These are phyloP conservation scores for Microdochium nivale DNA, from an alignment of 2,329 filamentous ascomycete genomes.

Conservation along the genomic window DNA sequence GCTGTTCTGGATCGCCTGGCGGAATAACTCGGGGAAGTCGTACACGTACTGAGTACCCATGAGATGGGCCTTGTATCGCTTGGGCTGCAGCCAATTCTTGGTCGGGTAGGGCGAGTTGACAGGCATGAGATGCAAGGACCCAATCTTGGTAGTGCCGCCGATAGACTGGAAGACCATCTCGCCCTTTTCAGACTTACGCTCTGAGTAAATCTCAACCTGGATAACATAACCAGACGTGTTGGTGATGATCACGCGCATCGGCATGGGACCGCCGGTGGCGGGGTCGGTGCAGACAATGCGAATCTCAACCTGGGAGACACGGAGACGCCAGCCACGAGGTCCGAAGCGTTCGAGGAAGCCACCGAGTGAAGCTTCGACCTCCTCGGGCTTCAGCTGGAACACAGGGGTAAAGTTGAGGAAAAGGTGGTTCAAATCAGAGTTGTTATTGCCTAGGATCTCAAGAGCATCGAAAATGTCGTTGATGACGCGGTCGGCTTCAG, in stretches of 20 bases:
- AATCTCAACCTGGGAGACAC: constrained; percentile 95
- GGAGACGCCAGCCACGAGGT: constrained; percentile 87
- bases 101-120: constrained; percentile 91
- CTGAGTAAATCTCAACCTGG: constrained; percentile 93
- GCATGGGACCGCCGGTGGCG: constrained; percentile 73
- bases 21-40: constrained; percentile 98
- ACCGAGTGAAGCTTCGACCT: constrained; percentile 87
- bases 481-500: constrained; percentile 91
- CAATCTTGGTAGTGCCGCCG: constrained; percentile 88
- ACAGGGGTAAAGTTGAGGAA: constrained; percentile 99
- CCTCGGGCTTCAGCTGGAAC: constrained; percentile 81
- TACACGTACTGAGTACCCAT: constrained; percentile 99
- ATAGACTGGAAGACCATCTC: constrained; percentile 99
- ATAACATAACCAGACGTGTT: constrained; percentile 98
- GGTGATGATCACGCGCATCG: constrained; percentile 90
- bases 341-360: constrained; percentile 97
- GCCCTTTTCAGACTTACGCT: constrained; percentile 95
- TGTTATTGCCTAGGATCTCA: constrained; percentile 98
- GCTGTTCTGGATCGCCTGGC: constrained; percentile 92
- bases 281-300: constrained; percentile 96
- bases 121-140: constrained; percentile 85
- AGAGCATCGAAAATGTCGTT: constrained; percentile 96
- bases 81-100: constrained; percentile 97
- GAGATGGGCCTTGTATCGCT: constrained; percentile 97
- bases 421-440: constrained; percentile 98